Evolutionary conservation across 805 yeast genomes (phyloP).

Genomic region (Candida ascalaphidarum): DNA sequence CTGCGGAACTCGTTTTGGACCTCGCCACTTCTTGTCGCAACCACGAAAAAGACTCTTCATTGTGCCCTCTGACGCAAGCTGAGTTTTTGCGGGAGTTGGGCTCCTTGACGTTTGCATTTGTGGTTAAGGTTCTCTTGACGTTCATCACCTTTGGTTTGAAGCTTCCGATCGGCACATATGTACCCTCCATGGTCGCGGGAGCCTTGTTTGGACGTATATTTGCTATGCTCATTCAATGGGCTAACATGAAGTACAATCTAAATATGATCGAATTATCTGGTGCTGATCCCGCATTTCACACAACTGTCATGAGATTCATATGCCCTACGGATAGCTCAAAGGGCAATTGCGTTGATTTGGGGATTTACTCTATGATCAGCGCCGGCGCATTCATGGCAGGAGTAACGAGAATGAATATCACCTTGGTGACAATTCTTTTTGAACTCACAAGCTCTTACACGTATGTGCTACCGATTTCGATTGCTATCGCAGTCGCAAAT

Average conservation of each 20-base stretch:
- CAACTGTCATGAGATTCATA: conserved; percentile 5
- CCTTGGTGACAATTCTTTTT: conserved; percentile 41
- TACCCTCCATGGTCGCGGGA: conserved; percentile 58
- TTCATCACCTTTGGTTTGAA: conserved; percentile 49
- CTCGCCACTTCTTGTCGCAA: conserved; percentile 43
- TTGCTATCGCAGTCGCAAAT: conserved; percentile 48
- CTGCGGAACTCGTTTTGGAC: conserved; percentile 40
- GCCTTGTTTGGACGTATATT: conserved; percentile 49
- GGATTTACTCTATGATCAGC: conserved; percentile 46
- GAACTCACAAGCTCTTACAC: conserved; percentile 50
- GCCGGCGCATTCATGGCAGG: conserved; percentile 55
- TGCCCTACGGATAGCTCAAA: conserved; percentile 7
- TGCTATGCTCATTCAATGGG: conserved; percentile 35
- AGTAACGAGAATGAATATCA: conserved; percentile 46
- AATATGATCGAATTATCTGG: too few relatives aligned
- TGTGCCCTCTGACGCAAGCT: conserved; percentile 18
- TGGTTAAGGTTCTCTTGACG: conserved; percentile 38
- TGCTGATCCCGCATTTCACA: background rate
- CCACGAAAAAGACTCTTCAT: conserved; percentile 13
- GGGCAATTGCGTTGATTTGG: conserved; percentile 33
- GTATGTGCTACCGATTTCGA: conserved; percentile 48
- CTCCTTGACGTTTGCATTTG: conserved; percentile 31
- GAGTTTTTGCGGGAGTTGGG: conserved; percentile 22
- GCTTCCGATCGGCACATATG: conserved; percentile 53
- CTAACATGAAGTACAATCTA: conserved; percentile 10